Conservation (phyloP, 2,329 filamentous ascomycete species). For the Dryadomyces sulphureus region DNA sequence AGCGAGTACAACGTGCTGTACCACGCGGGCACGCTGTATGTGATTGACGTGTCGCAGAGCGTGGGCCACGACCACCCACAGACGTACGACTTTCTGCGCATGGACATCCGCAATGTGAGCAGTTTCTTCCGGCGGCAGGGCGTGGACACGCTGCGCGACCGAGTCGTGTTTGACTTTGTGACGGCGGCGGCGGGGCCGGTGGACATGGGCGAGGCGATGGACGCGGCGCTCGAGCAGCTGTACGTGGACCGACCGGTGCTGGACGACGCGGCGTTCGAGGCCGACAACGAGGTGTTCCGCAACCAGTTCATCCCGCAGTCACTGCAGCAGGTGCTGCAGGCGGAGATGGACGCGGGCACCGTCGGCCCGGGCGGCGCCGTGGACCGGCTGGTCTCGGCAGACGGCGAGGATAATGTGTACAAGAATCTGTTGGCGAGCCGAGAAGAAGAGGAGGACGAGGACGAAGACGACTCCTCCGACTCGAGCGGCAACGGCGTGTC, state of each 20-base stretch:
- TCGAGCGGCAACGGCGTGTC: slow-evolving; percentile 34
- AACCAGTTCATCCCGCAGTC: slow-evolving; percentile 96
- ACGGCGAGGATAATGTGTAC: slow-evolving; percentile 37
- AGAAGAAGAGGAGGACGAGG: background rate
- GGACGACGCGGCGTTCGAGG: slow-evolving; percentile 36
- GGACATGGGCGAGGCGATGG: slow-evolving; percentile 39
- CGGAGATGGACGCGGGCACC: slow-evolving; percentile 55
- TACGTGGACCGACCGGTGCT: slow-evolving; percentile 32
- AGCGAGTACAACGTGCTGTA: slow-evolving; percentile 98
- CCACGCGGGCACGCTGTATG: slow-evolving; percentile 65
- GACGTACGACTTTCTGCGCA: slow-evolving; percentile 82
- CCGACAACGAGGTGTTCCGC: slow-evolving; percentile 85
- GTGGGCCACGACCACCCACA: slow-evolving; percentile 94
- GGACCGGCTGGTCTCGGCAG: slow-evolving; percentile 41
- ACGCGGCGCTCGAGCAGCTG: slow-evolving; percentile 48
- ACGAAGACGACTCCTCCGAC: slow-evolving; percentile 18
- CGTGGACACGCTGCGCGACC: slow-evolving; percentile 67
- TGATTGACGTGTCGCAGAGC: slow-evolving; percentile 95
- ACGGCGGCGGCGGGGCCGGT: slow-evolving; percentile 28
- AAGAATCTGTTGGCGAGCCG: slow-evolving; percentile 59
- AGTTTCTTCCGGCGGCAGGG: slow-evolving; percentile 84
- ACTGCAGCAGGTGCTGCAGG: slow-evolving; percentile 88
- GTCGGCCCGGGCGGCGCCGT: slow-evolving; percentile 26
- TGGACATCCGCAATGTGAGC: slow-evolving; percentile 95
- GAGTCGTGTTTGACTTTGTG: slow-evolving; percentile 73